Evolutionary conservation across 306 rosid genomes (phyloP), one percentile per base, ranked within the genome.

Genomic region (Vigna trinervia): DNA sequence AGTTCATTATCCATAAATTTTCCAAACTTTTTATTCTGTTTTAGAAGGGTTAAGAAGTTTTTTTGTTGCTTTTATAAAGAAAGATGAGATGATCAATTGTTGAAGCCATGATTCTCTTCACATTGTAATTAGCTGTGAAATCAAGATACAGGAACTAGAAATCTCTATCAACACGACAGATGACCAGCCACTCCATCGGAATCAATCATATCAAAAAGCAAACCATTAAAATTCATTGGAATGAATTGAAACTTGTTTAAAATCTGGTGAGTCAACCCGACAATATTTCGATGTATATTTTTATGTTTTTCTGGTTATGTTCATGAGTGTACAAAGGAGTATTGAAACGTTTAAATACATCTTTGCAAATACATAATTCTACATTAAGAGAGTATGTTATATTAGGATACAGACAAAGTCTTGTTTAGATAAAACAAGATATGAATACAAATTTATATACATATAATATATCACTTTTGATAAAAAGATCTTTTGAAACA

Each of bases 201-300:
- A 76, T 71, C 32, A 19, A 76, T 84, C 82, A 47, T 36, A 76
- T 84, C 82, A 64, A 34, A 30, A 41, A 65, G 74, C 80, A 64
- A 38, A 71, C 76, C 46, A 76, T 43, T 50, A 22, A 71, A 65
- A 71, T 76, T 70, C 78, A 64, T 7, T 28, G 80, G 77, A 76
- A 76, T 81, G 77, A 76, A 39, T 65, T 19, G 52, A 41, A 65
- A 9, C 71, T 50, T 26, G 0, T 23, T 45, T 59, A 59, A 58
- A 17, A 45, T 26, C 2, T 28, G 19, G 6, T 7, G 5, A 28
- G 78, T 74, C 78, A 74, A 46, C 45, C 57, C 9, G 45, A 43
- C 68, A 73, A 23, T 43, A 73, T 54, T 32, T 56, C 34, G 5
- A 39, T 13, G 77, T 5, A 54, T 57, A 19, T 71, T 52, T 51